Base-by-base conservation (phyloP, 176 grass and related monocot species). In the Oryza glaberrima region DNA sequence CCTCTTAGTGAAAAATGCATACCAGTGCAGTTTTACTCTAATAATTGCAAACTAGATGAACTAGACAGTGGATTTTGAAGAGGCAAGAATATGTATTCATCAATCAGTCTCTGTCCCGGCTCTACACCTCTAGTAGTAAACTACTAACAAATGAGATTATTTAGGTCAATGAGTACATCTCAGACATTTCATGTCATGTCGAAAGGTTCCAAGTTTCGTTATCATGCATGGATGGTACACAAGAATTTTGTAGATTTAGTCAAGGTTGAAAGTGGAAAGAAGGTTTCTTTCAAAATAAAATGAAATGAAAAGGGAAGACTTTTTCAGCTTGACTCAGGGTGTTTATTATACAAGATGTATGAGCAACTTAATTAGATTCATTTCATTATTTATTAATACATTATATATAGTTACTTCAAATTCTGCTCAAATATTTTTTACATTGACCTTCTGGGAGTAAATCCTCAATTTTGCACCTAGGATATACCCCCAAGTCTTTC, bases 51-150 rank as follows among this genome's bases (percentile, higher is more conserved):
- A 51, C 7, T 23, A 34, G 8, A 11, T 19, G 25, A 54, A 17
- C 47, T 4, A 19, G 11, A 7, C 60, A 23, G 6, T 17, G 22
- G 16, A 69, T 51, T 75, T 43, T 80, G 6, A 52, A 40, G 40
- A 48, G 67, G 5, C 15, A 17, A 41, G n/a, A n/a, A n/a, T 17
- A 52, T 75, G 46, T 26, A 30, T 20, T 17, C 69, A n/a, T 84
- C 60, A 69, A 46, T 38, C 20, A 12, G 1, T 22, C 45, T 84
- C 58, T 15, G 17, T 13, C 20, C 67, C 67, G 78, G 58, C 75
- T 78, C 56, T 35, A 35, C 0, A 36, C 35, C 35, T 36, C 35
- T 72, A 88, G 74, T 77, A 88, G 48, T 34, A 83, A 83, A 17
- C 56, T 34, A 17, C 56, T 34, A 17, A 56, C 68, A 72, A 47